Conservation (phyloP, 1,284 basidiomycete genomes). For the Volvariella surrecta region DNA sequence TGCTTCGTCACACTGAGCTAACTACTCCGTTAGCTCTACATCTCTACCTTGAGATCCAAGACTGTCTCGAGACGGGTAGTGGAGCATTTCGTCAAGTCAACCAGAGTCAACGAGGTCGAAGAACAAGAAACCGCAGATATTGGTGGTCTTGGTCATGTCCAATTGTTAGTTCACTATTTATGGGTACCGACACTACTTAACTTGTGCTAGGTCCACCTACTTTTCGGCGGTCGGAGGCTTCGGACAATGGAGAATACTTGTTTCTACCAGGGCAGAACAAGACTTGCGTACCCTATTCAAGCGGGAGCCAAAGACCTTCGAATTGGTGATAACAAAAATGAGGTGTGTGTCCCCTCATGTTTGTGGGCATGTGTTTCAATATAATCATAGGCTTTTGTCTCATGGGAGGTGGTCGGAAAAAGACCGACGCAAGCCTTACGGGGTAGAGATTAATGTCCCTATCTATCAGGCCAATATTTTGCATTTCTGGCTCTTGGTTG, state of each 20-base stretch:
- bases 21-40: no score
- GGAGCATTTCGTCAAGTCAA: no score
- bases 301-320: conserved; percentile 28
- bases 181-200: no score
- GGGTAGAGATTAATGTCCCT: conserved; percentile 18
- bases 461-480: conserved; percentile 61
- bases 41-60: no score
- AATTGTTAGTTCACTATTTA: no score
- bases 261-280: conserved; percentile 31
- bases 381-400: conserved; percentile 44
- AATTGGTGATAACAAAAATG: conserved; percentile 45
- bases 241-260: conserved; percentile 41
- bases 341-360: conserved; percentile 23
- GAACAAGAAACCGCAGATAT: no score
- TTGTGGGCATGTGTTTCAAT: conserved; percentile 1
- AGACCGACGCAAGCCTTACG: conserved; percentile 41
- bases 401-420: conserved; percentile 56
- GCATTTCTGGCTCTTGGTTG: conserved; percentile 49
- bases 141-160: no score
- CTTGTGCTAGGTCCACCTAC: conserved; percentile 24
- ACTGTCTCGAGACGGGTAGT: no score
- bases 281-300: conserved; percentile 30
- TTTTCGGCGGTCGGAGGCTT: conserved; percentile 39
- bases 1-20: no score
- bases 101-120: no score